Percentiles rank a stretch among this genome's conserved stretches.
Evolutionary conservation across 768 basidiomycete species (phyloP).

Genomic region (Boletus subcaerulescens): DNA sequence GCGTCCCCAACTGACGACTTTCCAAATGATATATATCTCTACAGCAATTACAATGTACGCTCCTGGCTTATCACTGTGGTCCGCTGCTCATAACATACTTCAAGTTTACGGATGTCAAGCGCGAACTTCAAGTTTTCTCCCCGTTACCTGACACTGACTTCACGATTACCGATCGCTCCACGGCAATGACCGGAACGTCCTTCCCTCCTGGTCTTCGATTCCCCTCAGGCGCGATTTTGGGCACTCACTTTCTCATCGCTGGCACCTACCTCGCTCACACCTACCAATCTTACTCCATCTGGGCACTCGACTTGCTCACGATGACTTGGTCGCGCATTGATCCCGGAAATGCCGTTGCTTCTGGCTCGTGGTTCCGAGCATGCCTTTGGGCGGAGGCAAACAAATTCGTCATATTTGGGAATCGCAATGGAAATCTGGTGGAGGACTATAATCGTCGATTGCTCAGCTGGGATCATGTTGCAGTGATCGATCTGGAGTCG

Average conservation of each 20-base stretch:
- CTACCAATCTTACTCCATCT: slow-evolving; percentile 93
- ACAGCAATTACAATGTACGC: slow-evolving; percentile 93
- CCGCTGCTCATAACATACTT: slow-evolving; percentile 8
- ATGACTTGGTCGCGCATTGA: slow-evolving; percentile 90
- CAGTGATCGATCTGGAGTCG: slow-evolving; percentile 87
- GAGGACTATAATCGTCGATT: slow-evolving; percentile 91
- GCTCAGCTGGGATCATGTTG: slow-evolving; percentile 89
- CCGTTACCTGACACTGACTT: slow-evolving; percentile 76
- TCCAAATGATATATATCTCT: slow-evolving; percentile 85
- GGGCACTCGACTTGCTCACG: slow-evolving; percentile 83
- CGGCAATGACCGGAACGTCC: slow-evolving; percentile 73
- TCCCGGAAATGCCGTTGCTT: slow-evolving; percentile 78
- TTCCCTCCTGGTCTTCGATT: slow-evolving; percentile 96
- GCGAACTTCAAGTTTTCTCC: slow-evolving; percentile 90
- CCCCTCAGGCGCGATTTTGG: slow-evolving; percentile 90
- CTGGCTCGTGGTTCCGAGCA: slow-evolving; percentile 94
- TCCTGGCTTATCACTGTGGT: neutral
- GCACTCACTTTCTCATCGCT: slow-evolving; percentile 87
- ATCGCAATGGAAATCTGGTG: slow-evolving; percentile 81
- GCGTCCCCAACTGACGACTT: slow-evolving; percentile 65
- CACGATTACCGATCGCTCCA: slow-evolving; percentile 75
- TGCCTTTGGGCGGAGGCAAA: slow-evolving; percentile 84
- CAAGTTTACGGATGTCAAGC: slow-evolving; percentile 91
- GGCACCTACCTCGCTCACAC: slow-evolving; percentile 95
- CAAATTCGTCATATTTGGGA: slow-evolving; percentile 89